Percentiles rank a stretch among this genome's conserved stretches.
These are phyloP conservation scores for Furculomyces boomerangus DNA, from an alignment of 371 early-diverging fungal genomes.

Conservation along the genomic window DNA sequence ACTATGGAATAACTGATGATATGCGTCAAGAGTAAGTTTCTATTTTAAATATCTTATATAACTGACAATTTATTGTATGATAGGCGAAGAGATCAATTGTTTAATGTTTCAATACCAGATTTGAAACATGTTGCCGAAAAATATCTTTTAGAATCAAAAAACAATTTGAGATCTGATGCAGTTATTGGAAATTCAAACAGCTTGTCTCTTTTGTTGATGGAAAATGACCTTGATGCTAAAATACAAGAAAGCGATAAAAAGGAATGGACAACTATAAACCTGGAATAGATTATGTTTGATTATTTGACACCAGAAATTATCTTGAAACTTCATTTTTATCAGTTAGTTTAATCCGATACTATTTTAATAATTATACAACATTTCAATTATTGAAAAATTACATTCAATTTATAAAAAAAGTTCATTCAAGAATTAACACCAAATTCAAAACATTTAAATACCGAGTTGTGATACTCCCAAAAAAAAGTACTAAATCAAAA, in stretches of 20 bases:
- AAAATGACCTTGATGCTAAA: neutral
- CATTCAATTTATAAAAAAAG: no score
- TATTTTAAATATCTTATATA: conserved; percentile 17
- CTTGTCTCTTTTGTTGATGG: neutral
- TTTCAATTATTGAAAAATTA: no score
- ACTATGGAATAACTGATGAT: conserved; percentile 59
- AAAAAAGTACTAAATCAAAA: no score
- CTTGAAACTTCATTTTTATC: no score
- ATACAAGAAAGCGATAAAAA: neutral
- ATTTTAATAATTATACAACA: no score
- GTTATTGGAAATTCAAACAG: conserved; percentile 16
- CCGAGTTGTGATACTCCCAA: no score
- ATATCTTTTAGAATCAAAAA: conserved; percentile 26
- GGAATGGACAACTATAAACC: neutral
- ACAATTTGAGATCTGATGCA: conserved; percentile 9
- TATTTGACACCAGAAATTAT: no score
- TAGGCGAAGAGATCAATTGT: conserved; percentile 48
- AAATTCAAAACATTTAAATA: no score
- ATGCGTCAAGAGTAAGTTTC: conserved; percentile 41
- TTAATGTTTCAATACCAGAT: conserved; percentile 47
- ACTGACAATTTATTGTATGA: conserved; percentile 12
- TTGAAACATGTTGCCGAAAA: conserved; percentile 48
- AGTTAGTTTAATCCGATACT: no score
- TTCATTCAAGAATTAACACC: no score
- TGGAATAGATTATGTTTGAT: no score